phyloP scores from a whole-genome alignment of 2,329 filamentous ascomycete species.

The Gaeumannomyces sp. region DNA sequence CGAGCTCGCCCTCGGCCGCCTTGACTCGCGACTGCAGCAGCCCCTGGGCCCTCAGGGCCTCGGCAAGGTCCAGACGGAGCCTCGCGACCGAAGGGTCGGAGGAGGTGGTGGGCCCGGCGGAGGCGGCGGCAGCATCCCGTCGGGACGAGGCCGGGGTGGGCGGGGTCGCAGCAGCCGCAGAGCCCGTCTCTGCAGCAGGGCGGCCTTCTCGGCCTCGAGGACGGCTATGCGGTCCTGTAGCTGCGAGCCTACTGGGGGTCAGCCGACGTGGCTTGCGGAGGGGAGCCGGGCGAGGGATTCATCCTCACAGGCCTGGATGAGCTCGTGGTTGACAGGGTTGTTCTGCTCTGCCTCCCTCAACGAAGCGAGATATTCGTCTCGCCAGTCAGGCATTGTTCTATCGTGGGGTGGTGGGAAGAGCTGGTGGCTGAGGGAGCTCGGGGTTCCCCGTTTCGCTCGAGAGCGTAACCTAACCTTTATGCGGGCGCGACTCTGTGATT shows the following conservation, averaged over 20 bases:
- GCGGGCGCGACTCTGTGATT: neutral
- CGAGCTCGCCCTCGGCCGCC: conserved; percentile 52
- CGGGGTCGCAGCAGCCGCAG: neutral
- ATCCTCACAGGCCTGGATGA: conserved; percentile 69
- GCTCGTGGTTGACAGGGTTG: conserved; percentile 50
- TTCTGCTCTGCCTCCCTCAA: conserved; percentile 68
- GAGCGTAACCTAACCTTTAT: no score
- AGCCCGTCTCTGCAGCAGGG: conserved; percentile 10
- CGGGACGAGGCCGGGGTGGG: conserved; percentile 6
- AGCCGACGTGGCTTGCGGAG: neutral
- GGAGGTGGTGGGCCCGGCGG: conserved; percentile 10
- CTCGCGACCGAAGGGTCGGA: conserved; percentile 36
- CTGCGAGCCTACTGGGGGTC: conserved; percentile 46
- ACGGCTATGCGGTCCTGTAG: conserved; percentile 61
- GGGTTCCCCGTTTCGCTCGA: neutral
- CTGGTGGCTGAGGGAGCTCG: conserved; percentile 1
- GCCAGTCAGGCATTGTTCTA: conserved; percentile 58
- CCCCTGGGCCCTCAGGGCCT: conserved; percentile 68
- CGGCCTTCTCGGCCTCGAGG: conserved; percentile 51
- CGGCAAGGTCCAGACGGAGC: conserved; percentile 63
- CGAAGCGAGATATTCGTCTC: conserved; percentile 71
- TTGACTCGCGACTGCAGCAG: conserved; percentile 60
- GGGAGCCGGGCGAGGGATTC: neutral
- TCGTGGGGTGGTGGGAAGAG: conserved; percentile 8
- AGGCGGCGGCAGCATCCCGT: conserved; percentile 6